Base-by-base conservation (phyloP, 768 basidiomycete species). In the Mycena leptocephala region DNA sequence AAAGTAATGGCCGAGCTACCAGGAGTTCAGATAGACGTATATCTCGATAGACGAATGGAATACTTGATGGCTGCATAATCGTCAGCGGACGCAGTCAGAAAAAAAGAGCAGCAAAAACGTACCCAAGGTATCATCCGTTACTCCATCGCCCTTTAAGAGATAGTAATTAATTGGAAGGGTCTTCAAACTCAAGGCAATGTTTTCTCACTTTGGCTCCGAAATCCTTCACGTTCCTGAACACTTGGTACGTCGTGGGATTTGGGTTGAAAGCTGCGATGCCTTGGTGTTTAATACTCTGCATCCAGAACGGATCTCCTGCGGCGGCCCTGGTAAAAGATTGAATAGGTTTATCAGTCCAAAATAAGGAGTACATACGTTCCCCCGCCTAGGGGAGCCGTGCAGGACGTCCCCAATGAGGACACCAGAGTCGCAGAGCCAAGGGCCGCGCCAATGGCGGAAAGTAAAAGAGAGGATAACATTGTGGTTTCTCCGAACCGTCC, bases 91-190 rank as follows among this genome's bases (percentile, higher is more conserved):
- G n/a, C n/a, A n/a, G n/a, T n/a, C n/a, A n/a, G n/a, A n/a, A n/a
- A n/a, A n/a, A n/a, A n/a, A n/a, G n/a, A n/a, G n/a, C n/a, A n/a
- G n/a, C n/a, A n/a, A n/a, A n/a, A n/a, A n/a, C n/a, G n/a, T n/a
- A n/a, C n/a, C n/a, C n/a, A n/a, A n/a, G n/a, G n/a, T n/a, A n/a
- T 96, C 95, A 79, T 96, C 95, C 1, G 90, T 88, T 6, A 92
- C 87, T 75, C 95, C 95, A 83, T 96, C 93, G 24, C 90, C 89
- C 72, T 82, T n/a, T n/a, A n/a, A 83, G 32, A 48, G 30, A 62
- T 71, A 14, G 11, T 10, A 53, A 51, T 63, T 59, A 51, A 28
- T 55, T 33, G 13, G 30, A 58, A 26, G n/a, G 16, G 20, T 20
- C 20, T 58, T 9, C 28, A 8, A 61, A 33, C 4, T n/a, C n/a